Percentiles rank a stretch among this genome's conserved stretches.
These are phyloP conservation scores for Excoecaria agallocha DNA, from an alignment of 345 rosid species.

Conservation along the genomic window DNA sequence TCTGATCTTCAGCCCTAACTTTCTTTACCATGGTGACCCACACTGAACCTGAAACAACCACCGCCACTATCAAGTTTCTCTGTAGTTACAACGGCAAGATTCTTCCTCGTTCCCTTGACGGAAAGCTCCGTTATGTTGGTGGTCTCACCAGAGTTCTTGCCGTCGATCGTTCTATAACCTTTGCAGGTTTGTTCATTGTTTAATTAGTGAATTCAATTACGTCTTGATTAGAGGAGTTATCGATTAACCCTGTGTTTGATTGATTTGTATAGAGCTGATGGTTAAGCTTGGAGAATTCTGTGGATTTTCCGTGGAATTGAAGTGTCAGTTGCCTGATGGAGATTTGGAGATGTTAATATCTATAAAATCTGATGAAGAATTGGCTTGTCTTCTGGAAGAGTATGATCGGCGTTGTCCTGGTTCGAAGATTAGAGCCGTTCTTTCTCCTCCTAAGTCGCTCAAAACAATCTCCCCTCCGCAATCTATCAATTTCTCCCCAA, in stretches of 20 bases:
- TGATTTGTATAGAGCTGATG: constrained; percentile 40
- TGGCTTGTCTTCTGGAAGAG: constrained; percentile 39
- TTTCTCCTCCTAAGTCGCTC: constrained; percentile 32
- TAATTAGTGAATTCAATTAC: not conserved
- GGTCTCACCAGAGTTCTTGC: constrained; percentile 81
- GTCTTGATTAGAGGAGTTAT: not conserved
- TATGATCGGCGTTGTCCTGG: constrained; percentile 20
- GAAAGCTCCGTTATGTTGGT: constrained; percentile 78
- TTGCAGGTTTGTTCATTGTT: constrained; percentile 49
- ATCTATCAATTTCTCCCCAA: constrained; percentile 30
- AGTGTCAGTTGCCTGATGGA: constrained; percentile 72
- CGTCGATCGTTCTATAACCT: constrained; percentile 60
- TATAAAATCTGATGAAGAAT: constrained; percentile 75
- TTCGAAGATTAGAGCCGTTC: constrained; percentile 29
- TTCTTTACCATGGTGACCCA: constrained; percentile 25
- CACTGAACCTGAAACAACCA: not conserved
- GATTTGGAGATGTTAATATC: constrained; percentile 78
- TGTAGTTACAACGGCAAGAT: constrained; percentile 87
- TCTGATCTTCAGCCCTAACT: not conserved
- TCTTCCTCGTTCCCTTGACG: constrained; percentile 62
- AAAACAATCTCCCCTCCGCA: constrained; percentile 49
- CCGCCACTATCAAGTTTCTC: constrained; percentile 52
- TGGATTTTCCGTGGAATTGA: constrained; percentile 50
- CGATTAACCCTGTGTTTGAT: not conserved
- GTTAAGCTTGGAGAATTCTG: constrained; percentile 60